Conservation (phyloP, 1,284 basidiomycete genomes). For the Exobasidium cylindrosporum region DNA sequence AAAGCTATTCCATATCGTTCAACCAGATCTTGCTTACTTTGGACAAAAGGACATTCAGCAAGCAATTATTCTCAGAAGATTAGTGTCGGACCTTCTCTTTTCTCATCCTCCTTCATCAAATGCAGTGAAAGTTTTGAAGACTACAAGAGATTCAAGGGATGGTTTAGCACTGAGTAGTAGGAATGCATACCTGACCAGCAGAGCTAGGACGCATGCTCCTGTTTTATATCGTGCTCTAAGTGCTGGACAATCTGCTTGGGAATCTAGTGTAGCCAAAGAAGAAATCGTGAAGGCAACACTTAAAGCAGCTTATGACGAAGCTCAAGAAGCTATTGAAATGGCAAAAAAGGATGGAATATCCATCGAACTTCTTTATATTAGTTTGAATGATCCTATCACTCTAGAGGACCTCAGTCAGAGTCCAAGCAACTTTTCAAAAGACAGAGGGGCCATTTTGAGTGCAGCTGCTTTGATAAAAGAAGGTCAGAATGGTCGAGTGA, state of each 20-base stretch:
- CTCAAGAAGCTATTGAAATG: conserved; percentile 23
- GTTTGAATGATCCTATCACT: conserved; percentile 76
- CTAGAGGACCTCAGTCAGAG: conserved; percentile 58
- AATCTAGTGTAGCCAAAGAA: conserved; percentile 12
- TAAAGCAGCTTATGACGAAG: conserved; percentile 25
- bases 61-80: conserved; percentile 77
- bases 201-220: conserved; percentile 69
- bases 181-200: conserved; percentile 74
- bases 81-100: conserved; percentile 77
- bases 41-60: conserved; percentile 99
- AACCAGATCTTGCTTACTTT: conserved; percentile 91
- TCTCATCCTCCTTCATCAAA: conserved; percentile 69
- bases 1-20: conserved; percentile 87
- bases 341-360: conserved; percentile 59
- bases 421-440: conserved; percentile 23
- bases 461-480: conserved; percentile 76
- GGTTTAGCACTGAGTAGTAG: conserved; percentile 82
- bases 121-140: conserved; percentile 71
- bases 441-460: conserved; percentile 69
- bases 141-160: conserved; percentile 65
- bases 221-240: conserved; percentile 68
- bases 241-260: conserved; percentile 60
- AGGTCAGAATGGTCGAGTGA: conserved; percentile 62
- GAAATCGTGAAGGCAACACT: conserved; percentile 21
- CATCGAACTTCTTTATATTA: conserved; percentile 76